Evolutionary conservation across 1,284 basidiomycete species (phyloP).

Genomic region (Ceratobasidium papillatum): DNA sequence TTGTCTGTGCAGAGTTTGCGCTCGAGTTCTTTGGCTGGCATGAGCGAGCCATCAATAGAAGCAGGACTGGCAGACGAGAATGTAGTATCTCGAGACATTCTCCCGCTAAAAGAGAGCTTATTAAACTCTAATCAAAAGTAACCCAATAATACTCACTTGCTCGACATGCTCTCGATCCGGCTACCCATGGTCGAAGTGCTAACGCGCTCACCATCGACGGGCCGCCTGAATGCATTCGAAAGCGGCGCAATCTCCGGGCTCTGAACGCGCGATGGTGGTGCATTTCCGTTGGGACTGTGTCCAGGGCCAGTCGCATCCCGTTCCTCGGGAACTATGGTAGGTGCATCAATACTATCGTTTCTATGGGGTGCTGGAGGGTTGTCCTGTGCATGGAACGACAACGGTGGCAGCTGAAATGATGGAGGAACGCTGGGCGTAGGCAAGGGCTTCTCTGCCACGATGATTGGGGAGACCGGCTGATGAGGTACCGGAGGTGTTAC

Average conservation of each 20-base stretch:
- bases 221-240: constrained; percentile 33
- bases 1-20: constrained; percentile 77
- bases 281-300: background rate
- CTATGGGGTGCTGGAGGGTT: background rate
- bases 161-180: constrained; percentile 55
- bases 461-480: background rate
- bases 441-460: constrained; percentile 4
- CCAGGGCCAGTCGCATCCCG: constrained; percentile 6
- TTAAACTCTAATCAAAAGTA: background rate
- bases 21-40: constrained; percentile 81
- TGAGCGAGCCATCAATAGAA: constrained; percentile 49
- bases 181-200: constrained; percentile 36
- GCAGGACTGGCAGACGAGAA: constrained; percentile 64
- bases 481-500: background rate
- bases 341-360: constrained; percentile 24
- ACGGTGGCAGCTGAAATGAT: constrained; percentile 29
- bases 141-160: constrained; percentile 58
- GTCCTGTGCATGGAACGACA: constrained; percentile 20
- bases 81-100: constrained; percentile 67
- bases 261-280: constrained; percentile 31
- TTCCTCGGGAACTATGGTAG: constrained; percentile 16
- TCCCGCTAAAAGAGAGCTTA: constrained; percentile 56
- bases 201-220: constrained; percentile 32
- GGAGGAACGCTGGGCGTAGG: background rate
- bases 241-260: constrained; percentile 30